Evolutionary conservation across 352 stramenopile genomes (phyloP).

Genomic region (Phytophthora fragariae): DNA sequence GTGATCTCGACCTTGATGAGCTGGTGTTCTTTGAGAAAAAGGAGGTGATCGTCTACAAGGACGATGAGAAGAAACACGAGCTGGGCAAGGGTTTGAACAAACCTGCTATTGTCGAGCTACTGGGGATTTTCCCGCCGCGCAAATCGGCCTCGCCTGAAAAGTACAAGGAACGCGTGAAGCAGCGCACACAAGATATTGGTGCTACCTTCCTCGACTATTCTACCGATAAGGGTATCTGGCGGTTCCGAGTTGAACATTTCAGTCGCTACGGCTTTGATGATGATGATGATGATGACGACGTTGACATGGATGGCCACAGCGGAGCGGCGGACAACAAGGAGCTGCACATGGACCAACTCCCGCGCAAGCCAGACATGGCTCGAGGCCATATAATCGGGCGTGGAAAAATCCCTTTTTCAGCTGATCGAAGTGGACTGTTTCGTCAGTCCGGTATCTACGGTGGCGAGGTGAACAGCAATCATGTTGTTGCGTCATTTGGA

Average conservation of each 20-base stretch:
- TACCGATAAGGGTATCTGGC: slow-evolving; percentile 77
- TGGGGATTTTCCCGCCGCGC: slow-evolving; percentile 77
- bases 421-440: slow-evolving; percentile 48
- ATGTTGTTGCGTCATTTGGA: slow-evolving; percentile 51
- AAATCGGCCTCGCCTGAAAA: slow-evolving; percentile 63
- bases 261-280: slow-evolving; percentile 85
- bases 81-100: slow-evolving; percentile 80
- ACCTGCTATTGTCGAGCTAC: slow-evolving; percentile 80
- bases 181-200: slow-evolving; percentile 78
- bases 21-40: slow-evolving; percentile 87
- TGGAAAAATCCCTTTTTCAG: slow-evolving; percentile 31
- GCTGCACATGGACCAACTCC: slow-evolving; percentile 26
- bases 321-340: slow-evolving; percentile 19
- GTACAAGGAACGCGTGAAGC: slow-evolving; percentile 84
- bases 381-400: slow-evolving; percentile 32
- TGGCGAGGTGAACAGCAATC: slow-evolving; percentile 24
- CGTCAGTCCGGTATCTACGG: slow-evolving; percentile 59
- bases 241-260: slow-evolving; percentile 89
- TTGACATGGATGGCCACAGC: slow-evolving; percentile 48
- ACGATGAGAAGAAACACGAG: slow-evolving; percentile 86
- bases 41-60: slow-evolving; percentile 88
- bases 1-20: slow-evolving; percentile 80
- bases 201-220: slow-evolving; percentile 85
- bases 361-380: slow-evolving; percentile 39
- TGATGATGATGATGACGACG: slow-evolving; percentile 70